phyloP scores from a whole-genome alignment of 2,329 filamentous ascomycete species.

The Cladophialophora exuberans region DNA sequence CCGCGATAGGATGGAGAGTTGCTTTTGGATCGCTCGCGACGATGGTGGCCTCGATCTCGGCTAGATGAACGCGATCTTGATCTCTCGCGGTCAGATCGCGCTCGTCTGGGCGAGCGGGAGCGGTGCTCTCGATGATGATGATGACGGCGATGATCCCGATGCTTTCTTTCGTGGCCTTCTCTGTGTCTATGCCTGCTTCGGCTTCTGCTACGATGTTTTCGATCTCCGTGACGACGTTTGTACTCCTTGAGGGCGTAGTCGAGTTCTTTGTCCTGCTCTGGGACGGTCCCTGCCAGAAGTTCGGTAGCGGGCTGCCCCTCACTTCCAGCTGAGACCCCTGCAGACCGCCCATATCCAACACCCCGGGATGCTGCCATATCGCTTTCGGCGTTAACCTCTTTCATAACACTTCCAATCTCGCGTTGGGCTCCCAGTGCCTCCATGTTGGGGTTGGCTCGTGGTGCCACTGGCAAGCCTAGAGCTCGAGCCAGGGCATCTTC shows the following conservation, averaged over 20 bases:
- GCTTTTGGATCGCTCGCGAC: slow-evolving; percentile 17
- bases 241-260: slow-evolving; percentile 36
- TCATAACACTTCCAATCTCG: slow-evolving; percentile 60
- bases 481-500: slow-evolving; percentile 86
- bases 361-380: slow-evolving; percentile 36
- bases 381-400: slow-evolving; percentile 40
- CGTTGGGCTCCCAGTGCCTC: slow-evolving; percentile 62
- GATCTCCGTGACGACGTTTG: slow-evolving; percentile 40
- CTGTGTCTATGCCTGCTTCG: slow-evolving; percentile 37
- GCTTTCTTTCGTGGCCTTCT: slow-evolving; percentile 38
- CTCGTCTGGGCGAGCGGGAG: slow-evolving; percentile 33
- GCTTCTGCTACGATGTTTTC: slow-evolving; percentile 21
- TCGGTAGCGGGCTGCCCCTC: slow-evolving; percentile 34
- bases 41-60: slow-evolving; percentile 16
- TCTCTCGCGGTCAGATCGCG: slow-evolving; percentile 36
- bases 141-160: slow-evolving; percentile 38
- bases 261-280: slow-evolving; percentile 31
- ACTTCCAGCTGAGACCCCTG: slow-evolving; percentile 16
- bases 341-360: slow-evolving; percentile 36
- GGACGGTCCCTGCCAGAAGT: slow-evolving; percentile 35
- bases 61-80: slow-evolving; percentile 28
- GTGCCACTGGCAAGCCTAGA: slow-evolving; percentile 74
- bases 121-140: slow-evolving; percentile 40
- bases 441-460: slow-evolving; percentile 63
- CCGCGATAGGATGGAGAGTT: slow-evolving; percentile 14